Evolutionary conservation across 306 rosid genomes (phyloP).

Genomic region (Lathyrus aphaca): DNA sequence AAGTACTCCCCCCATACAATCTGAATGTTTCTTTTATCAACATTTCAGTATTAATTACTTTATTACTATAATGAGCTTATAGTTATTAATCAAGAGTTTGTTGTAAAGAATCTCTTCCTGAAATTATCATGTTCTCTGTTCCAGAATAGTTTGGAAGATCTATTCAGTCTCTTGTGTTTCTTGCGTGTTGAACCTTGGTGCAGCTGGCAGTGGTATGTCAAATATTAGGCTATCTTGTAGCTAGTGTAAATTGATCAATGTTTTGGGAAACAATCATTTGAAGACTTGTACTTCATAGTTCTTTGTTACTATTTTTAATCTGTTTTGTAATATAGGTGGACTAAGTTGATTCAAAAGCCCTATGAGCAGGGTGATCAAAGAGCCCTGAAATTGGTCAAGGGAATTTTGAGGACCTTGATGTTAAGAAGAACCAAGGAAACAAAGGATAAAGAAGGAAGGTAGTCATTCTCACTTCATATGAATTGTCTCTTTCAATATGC

Average conservation of each 20-base stretch:
- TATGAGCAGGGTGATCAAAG: slow-evolving; percentile 69
- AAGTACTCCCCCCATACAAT: not conserved
- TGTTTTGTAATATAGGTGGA: slow-evolving; percentile 59
- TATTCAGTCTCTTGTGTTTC: slow-evolving; percentile 78
- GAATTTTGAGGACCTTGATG: slow-evolving; percentile 79
- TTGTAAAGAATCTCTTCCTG: not conserved
- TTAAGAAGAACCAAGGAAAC: slow-evolving; percentile 83
- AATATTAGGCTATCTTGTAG: slow-evolving; percentile 2
- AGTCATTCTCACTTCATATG: slow-evolving; percentile 25
- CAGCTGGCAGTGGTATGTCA: slow-evolving; percentile 76
- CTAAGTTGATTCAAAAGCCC: slow-evolving; percentile 79
- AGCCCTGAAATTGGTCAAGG: slow-evolving; percentile 73
- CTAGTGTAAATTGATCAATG: not conserved
- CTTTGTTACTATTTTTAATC: not conserved
- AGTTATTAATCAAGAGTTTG: slow-evolving; percentile 11
- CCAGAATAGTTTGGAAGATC: slow-evolving; percentile 91
- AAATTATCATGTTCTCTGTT: slow-evolving; percentile 35
- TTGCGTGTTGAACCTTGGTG: slow-evolving; percentile 94
- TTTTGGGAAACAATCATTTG: not conserved
- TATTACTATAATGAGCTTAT: slow-evolving; percentile 5
- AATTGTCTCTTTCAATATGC: not conserved
- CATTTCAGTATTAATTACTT: slow-evolving; percentile 3
- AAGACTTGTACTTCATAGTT: not conserved
- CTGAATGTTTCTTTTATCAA: not conserved
- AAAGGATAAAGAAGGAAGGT: slow-evolving; percentile 81